These are phyloP conservation scores for Delonix regia DNA, from an alignment of 306 rosid species.

Conservation along the genomic window DNA sequence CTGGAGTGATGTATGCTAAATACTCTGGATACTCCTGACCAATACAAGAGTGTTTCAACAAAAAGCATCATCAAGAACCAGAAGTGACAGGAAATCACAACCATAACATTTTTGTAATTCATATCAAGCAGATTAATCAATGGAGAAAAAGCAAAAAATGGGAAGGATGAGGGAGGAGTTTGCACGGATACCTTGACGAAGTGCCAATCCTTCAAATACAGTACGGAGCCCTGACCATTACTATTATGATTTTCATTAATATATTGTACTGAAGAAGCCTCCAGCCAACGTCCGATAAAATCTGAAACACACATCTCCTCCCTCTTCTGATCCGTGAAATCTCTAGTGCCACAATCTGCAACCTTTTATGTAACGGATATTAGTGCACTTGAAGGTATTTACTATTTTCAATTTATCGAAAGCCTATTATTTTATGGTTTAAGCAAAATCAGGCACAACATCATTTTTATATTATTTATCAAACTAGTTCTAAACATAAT, in stretches of 20 bases:
- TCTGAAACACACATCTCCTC: conserved; percentile 74
- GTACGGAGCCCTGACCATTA: conserved; percentile 42
- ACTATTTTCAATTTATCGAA: not conserved
- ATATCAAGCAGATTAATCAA: conserved; percentile 8
- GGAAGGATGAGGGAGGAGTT: not conserved
- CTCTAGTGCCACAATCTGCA: conserved; percentile 81
- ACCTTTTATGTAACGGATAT: conserved; percentile 51
- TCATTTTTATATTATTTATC: not conserved
- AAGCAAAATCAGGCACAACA: conserved; percentile 1
- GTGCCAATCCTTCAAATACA: conserved; percentile 99
- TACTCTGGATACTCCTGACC: conserved; percentile 85
- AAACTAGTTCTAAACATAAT: not conserved
- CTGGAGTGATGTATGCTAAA: conserved; percentile 74
- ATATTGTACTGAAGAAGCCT: conserved; percentile 41
- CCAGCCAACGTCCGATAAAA: conserved; percentile 57
- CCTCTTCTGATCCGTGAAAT: conserved; percentile 88
- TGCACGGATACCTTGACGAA: conserved; percentile 71
- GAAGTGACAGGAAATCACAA: conserved; percentile 16
- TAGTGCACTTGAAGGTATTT: not conserved
- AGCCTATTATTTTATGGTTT: not conserved
- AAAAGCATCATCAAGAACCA: not conserved
- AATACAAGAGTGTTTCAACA: conserved; percentile 2
- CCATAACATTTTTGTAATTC: not conserved
- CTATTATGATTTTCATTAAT: conserved; percentile 28
- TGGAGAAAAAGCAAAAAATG: not conserved